Evolutionary conservation across 192 early-diverging fungal genomes (phyloP).

Genomic region (Backusella circina): DNA sequence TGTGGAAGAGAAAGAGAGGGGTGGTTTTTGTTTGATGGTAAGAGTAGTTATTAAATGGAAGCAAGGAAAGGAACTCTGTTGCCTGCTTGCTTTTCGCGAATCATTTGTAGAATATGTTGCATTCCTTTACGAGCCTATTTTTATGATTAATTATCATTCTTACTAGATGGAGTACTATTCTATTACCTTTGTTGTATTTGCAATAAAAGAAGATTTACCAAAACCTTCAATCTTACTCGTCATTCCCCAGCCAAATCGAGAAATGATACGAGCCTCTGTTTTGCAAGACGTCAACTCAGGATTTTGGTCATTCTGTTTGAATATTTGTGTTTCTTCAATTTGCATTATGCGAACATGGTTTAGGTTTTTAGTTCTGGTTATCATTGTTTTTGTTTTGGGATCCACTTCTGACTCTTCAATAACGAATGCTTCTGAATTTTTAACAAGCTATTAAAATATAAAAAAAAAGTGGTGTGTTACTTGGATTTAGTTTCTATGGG

Average conservation of each 20-base stretch:
- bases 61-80: neutral
- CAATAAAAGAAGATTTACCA: slow-evolving; percentile 81
- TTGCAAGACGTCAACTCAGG: slow-evolving; percentile 65
- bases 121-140: slow-evolving; percentile 25
- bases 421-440: slow-evolving; percentile 82
- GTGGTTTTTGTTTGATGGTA: neutral
- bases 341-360: slow-evolving; percentile 91
- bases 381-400: slow-evolving; percentile 71
- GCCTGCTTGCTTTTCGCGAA: slow-evolving; percentile 21
- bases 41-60: too few relatives aligned
- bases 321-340: slow-evolving; percentile 89
- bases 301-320: slow-evolving; percentile 51
- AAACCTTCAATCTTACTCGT: slow-evolving; percentile 83
- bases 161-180: neutral
- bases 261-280: slow-evolving; percentile 85
- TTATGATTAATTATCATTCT: neutral
- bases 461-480: neutral
- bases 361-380: slow-evolving; percentile 82
- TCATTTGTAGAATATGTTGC: slow-evolving; percentile 26
- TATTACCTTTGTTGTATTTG: slow-evolving; percentile 64
- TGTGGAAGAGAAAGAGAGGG: neutral
- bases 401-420: slow-evolving; percentile 89
- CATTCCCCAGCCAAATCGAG: slow-evolving; percentile 83
- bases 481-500: neutral
- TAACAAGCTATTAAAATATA: slow-evolving; percentile 57